phyloP scores from a whole-genome alignment of 1,284 basidiomycete genomes.

The Porogramme epimiltina region DNA sequence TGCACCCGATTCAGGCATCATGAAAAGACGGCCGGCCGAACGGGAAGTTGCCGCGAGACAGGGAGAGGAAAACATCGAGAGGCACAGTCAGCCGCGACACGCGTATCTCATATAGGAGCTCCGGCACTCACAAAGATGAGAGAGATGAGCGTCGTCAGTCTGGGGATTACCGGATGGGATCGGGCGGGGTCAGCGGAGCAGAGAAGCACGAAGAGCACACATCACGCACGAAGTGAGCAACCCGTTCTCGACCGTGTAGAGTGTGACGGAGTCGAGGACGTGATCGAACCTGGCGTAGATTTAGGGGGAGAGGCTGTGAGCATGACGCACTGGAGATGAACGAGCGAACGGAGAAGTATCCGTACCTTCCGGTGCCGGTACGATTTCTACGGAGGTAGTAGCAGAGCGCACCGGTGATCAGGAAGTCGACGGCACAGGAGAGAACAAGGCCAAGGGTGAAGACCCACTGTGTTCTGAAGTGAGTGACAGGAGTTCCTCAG shows the following conservation, averaged over 20 bases:
- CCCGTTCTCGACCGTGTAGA: slow-evolving; percentile 26
- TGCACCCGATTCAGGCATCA: slow-evolving; percentile 1
- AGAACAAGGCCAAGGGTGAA: slow-evolving; percentile 23
- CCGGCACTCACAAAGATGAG: slow-evolving; percentile 22
- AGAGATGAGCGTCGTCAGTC: slow-evolving; percentile 21
- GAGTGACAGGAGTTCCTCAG: background rate
- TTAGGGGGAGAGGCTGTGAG: background rate
- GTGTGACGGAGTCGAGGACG: slow-evolving; percentile 22
- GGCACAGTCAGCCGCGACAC: slow-evolving; percentile 5
- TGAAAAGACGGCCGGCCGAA: background rate
- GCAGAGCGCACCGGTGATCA: slow-evolving; percentile 5
- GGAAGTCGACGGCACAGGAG: slow-evolving; percentile 19
- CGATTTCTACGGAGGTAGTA: slow-evolving; percentile 10
- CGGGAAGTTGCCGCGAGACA: background rate
- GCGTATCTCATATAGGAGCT: slow-evolving; percentile 10
- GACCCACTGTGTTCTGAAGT: slow-evolving; percentile 13
- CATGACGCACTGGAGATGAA: slow-evolving; percentile 4
- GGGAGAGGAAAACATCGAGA: background rate
- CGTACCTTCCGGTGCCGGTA: slow-evolving; percentile 13
- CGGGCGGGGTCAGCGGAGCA: background rate
- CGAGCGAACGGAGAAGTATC: slow-evolving; percentile 7
- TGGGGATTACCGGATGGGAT: slow-evolving; percentile 1
- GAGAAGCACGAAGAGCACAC: slow-evolving; percentile 2
- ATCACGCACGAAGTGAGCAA: slow-evolving; percentile 24
- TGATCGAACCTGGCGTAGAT: slow-evolving; percentile 19